Conservation (phyloP, 2,329 filamentous ascomycete species). For the Sclerotiophoma versabilis region DNA sequence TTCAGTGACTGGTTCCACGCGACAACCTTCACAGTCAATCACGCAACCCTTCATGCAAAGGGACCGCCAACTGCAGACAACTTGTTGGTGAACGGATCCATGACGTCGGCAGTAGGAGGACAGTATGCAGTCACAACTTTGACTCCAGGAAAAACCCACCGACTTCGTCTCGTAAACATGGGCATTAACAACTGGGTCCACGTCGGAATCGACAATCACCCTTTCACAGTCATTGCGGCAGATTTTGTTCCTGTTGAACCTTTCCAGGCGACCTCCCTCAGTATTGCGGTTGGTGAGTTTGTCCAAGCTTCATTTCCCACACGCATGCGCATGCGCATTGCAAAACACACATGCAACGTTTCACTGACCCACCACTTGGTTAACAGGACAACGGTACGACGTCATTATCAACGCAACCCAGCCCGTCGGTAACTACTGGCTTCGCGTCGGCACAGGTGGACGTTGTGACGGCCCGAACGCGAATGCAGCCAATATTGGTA, state of each 20-base stretch:
- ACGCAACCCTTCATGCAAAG: conserved; percentile 45
- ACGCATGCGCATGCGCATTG: conserved; percentile 12
- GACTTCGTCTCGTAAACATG: conserved; percentile 54
- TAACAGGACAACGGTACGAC: conserved; percentile 50
- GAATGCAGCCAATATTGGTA: conserved; percentile 47
- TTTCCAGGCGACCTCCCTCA: conserved; percentile 46
- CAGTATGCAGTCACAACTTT: conserved; percentile 44
- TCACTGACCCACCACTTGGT: conserved; percentile 27
- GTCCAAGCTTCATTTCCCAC: conserved; percentile 1
- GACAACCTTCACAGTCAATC: conserved; percentile 41
- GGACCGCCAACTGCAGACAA: conserved; percentile 57
- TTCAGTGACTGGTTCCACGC: conserved; percentile 49
- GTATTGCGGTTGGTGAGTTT: conserved; percentile 47
- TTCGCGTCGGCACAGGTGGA: conserved; percentile 46
- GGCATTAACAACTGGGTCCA: conserved; percentile 37
- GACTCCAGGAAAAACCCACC: conserved; percentile 52
- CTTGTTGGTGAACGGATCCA: conserved; percentile 63
- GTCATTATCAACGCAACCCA: conserved; percentile 49
- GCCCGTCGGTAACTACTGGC: conserved; percentile 44
- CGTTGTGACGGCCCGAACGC: conserved; percentile 47
- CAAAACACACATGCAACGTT: conserved; percentile 20
- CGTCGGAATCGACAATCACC: conserved; percentile 44
- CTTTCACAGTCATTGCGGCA: conserved; percentile 53
- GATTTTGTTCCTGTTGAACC: conserved; percentile 56
- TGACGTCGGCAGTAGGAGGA: conserved; percentile 47